Percentiles rank a stretch among this genome's conserved stretches.
phyloP scores from a whole-genome alignment of 495 filamentous ascomycete species.

The Aspergillus kassunensis region DNA sequence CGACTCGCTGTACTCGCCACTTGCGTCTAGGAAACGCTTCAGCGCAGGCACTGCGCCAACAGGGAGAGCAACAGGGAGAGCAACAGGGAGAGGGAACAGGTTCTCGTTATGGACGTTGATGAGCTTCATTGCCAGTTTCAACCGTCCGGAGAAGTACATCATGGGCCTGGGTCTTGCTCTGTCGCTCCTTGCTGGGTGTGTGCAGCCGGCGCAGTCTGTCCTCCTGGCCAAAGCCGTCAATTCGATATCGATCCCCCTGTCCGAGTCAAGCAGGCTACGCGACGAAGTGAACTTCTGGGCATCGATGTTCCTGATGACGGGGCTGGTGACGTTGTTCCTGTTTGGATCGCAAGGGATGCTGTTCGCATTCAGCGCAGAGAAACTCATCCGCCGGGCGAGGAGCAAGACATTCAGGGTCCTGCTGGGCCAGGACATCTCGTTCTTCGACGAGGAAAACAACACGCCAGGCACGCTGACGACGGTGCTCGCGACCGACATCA shows the following conservation, averaged over 20 bases:
- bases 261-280: constrained; percentile 48
- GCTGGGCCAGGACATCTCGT: constrained; percentile 83
- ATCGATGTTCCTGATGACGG: constrained; percentile 90
- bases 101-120: constrained; percentile 79
- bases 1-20: constrained; percentile 14
- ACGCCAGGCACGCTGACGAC: constrained; percentile 75
- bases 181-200: constrained; percentile 76
- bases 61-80: not conserved
- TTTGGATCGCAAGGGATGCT: constrained; percentile 64
- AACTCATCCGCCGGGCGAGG: constrained; percentile 73
- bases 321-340: constrained; percentile 65
- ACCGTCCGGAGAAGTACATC: constrained; percentile 63
- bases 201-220: constrained; percentile 84
- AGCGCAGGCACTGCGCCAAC: constrained; percentile 1
- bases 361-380: constrained; percentile 80
- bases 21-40: not conserved
- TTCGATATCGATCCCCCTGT: constrained; percentile 52
- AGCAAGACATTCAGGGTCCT: constrained; percentile 78
- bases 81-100: not conserved
- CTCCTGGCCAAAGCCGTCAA: constrained; percentile 86
- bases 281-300: constrained; percentile 82
- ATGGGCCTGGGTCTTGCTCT: constrained; percentile 77
- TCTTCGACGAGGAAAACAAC: constrained; percentile 81
- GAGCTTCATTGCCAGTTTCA: constrained; percentile 79
- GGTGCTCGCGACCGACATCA: constrained; percentile 79